phyloP scores from a whole-genome alignment of 2,329 filamentous ascomycete genomes.

The Penicillium sp. region DNA sequence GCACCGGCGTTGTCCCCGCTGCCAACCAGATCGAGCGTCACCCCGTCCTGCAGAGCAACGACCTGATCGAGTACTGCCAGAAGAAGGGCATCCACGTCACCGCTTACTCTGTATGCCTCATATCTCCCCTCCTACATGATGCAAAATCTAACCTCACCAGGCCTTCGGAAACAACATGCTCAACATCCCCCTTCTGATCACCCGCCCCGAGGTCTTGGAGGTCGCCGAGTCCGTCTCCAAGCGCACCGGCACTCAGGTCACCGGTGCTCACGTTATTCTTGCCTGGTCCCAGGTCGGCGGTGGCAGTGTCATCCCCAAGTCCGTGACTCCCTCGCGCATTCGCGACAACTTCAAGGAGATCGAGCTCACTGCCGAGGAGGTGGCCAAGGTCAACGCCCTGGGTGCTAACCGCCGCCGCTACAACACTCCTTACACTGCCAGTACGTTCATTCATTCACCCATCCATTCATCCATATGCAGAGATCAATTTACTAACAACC shows the following conservation, averaged over 20 bases:
- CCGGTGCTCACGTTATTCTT: slow-evolving; percentile 43
- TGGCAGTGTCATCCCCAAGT: slow-evolving; percentile 49
- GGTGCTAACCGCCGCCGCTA: slow-evolving; percentile 41
- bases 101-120: slow-evolving; percentile 60
- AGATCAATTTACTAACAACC: slow-evolving; percentile 1
- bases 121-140: neutral
- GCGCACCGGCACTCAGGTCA: slow-evolving; percentile 39
- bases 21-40: slow-evolving; percentile 73
- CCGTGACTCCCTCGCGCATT: slow-evolving; percentile 48
- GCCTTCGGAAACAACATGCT: slow-evolving; percentile 64
- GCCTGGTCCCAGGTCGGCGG: slow-evolving; percentile 47
- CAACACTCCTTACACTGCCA: slow-evolving; percentile 40
- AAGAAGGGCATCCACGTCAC: slow-evolving; percentile 64
- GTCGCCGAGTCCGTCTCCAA: slow-evolving; percentile 62
- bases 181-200: slow-evolving; percentile 66
- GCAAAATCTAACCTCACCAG: slow-evolving; percentile 21
- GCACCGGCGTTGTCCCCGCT: slow-evolving; percentile 61
- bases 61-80: slow-evolving; percentile 61
- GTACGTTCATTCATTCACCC: slow-evolving; percentile 24
- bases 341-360: slow-evolving; percentile 49
- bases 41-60: slow-evolving; percentile 67
- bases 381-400: slow-evolving; percentile 39
- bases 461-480: neutral
- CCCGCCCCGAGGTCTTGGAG: slow-evolving; percentile 65
- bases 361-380: slow-evolving; percentile 43